Evolutionary conservation across 257 asterid species (phyloP), one percentile per base, ranked within the genome.

Genomic region (Apocynum venetum): DNA sequence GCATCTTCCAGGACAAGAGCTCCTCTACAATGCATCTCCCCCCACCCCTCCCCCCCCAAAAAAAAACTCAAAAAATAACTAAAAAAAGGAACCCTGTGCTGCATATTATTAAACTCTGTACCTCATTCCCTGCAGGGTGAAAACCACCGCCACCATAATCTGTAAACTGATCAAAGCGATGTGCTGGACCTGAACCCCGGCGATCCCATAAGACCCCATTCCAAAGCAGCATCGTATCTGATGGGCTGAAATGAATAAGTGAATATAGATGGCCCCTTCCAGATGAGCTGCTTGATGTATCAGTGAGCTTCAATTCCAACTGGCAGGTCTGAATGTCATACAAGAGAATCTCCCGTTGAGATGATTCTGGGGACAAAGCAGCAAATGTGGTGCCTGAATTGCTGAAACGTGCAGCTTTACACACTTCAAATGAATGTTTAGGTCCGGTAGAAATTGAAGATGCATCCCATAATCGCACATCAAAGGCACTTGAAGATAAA

Each of bases 111-210:
- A 38, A 7, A 72, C 19, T 25, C 53, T 82, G 49, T 87, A 96
- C 99, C 98, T 96, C 98, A 76, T 93, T 96, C 71, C 99, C 97
- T 76, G 99, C 94, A 78, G 99, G 98, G 86, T 96, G 98, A 79
- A 96, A 96, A 57, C 98, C 97, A 40, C 99, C 99, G 31, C 99
- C 99, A 8, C 99, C 99, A 78, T 88, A 93, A 84, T 91, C 98
- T 0, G 97, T 85, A 72, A 90, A 93, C 74, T 89, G 96, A 80
- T 96, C 99, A 80, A 96, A 96, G 47, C 96, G 97, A 81, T 92
- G 97, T 48, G 89, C 78, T 41, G 90, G 95, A 64, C 86, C 85
- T 3, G 97, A 79, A 40, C 80, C 90, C 83, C 99, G 91, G 55
- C 89, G 89, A 80, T 96, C 99, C 98, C 97, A 96, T 82, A 96